Base-by-base conservation (phyloP, 345 rosid genomes). In the Brassica juncea region DNA sequence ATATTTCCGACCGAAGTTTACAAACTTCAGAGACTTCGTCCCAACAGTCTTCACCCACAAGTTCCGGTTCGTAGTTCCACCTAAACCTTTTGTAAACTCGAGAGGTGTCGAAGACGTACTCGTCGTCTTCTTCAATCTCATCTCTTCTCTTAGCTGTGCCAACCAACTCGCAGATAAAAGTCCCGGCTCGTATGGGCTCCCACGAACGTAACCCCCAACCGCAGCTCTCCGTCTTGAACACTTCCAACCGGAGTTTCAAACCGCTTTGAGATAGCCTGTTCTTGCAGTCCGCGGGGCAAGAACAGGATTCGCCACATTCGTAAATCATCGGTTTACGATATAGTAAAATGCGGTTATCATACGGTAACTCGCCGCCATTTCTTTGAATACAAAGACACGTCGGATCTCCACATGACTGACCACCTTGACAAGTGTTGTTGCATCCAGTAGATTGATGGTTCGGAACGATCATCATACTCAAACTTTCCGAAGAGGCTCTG, bases 31-130 rank as follows among this genome's bases (percentile, higher is more conserved):
- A n/a, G 15, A 78, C 80, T 54, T 47, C 81, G 47, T 70, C 68
- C 52, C 80, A 61, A 28, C 30, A 3, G 65, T 32, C 75, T 12
- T 75, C 84, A 35, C 5, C n/a, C 42, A 66, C 12, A 1, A 76
- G 70, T 5, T 58, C 73, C 0, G 81, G 77, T 4, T 71, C 80
- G 27, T 44, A 66, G 55, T 81, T 81, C 77, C 83, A 75, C n/a
- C 3, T 55, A 3, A 57, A 63, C 4, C 0, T 6, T 0, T 66
- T 39, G 34, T 66, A 84, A 52, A 39, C 59, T 19, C 87, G 85
- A 54, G 86, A 85, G 2, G 88, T 52, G 73, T 89, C 87, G 31
- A 94, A 91, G n/a, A 89, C 7, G 34, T 89, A 87, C 1, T 85
- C 89, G 5, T 74, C 71, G 4, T 19, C 66, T 2, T 67, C 75